Evolutionary conservation across 1,139 yeast species (phyloP).

Genomic region (Maudiozyma humilis): DNA sequence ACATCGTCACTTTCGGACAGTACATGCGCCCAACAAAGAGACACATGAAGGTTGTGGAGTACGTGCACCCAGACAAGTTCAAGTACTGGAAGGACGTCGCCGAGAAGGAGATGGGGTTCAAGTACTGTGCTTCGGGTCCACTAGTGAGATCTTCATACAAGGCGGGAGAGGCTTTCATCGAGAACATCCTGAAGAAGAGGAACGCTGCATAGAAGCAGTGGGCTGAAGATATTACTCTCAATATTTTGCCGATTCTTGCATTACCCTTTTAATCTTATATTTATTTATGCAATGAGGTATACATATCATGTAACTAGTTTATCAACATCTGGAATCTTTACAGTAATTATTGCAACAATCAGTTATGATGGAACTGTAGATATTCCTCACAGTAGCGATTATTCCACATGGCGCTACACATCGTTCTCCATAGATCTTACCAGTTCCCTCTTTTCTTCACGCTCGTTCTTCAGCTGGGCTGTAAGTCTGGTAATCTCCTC

Average conservation of each 20-base stretch:
- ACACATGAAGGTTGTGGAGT: conserved; percentile 96
- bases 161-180: conserved; percentile 97
- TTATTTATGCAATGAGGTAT: not conserved
- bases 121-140: conserved; percentile 96
- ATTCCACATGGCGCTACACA: too few species aligned
- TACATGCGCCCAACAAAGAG: conserved; percentile 98
- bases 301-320: not conserved
- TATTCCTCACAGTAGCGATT: too few species aligned
- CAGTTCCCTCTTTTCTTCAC: conserved; percentile 48
- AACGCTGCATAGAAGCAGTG: conserved; percentile 15
- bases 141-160: conserved; percentile 92
- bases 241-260: too few species aligned
- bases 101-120: conserved; percentile 65
- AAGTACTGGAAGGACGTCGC: conserved; percentile 90
- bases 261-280: not conserved
- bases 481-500: conserved; percentile 42
- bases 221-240: not conserved
- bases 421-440: conserved; percentile 43
- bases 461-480: conserved; percentile 40
- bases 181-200: conserved; percentile 80
- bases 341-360: too few species aligned
- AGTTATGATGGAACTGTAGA: too few species aligned
- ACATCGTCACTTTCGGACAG: conserved; percentile 97
- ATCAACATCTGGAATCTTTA: not conserved
- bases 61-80: conserved; percentile 89